Conservation (phyloP, 441 rosid species). For the Francoa sonchifolia region DNA sequence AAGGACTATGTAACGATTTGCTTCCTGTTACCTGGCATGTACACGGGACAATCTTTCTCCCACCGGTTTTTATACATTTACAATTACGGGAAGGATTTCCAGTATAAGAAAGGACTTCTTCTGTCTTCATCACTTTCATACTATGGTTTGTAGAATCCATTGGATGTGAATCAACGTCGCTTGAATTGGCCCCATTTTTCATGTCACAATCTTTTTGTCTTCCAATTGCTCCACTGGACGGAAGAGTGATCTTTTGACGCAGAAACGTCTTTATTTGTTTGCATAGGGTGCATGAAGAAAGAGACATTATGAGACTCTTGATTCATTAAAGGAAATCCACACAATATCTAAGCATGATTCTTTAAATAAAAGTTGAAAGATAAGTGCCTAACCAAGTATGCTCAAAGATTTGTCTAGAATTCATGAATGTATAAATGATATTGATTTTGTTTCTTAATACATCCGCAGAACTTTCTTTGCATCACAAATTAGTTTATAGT, state of each 20-base stretch:
- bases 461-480: too few relatives aligned
- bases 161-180: slow-evolving; percentile 4
- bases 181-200: slow-evolving; percentile 13
- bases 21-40: slow-evolving; percentile 2
- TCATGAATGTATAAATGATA: too few relatives aligned
- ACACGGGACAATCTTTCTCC: slow-evolving; percentile 10
- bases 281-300: slow-evolving; percentile 3
- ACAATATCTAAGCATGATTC: too few relatives aligned
- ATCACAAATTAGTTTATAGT: too few relatives aligned
- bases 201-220: slow-evolving; percentile 10
- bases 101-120: slow-evolving; percentile 7
- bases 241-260: slow-evolving; percentile 40
- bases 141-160: slow-evolving; percentile 8
- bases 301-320: slow-evolving; percentile 5
- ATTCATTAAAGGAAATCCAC: neutral
- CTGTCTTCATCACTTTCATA: slow-evolving; percentile 11
- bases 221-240: slow-evolving; percentile 18
- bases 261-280: slow-evolving; percentile 29
- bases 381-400: too few relatives aligned
- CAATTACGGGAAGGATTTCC: neutral
- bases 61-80: slow-evolving; percentile 6
- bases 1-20: slow-evolving; percentile 23
- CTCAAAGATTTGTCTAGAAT: too few relatives aligned
- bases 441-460: too few relatives aligned
- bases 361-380: too few relatives aligned